phyloP scores from a whole-genome alignment of 2,329 filamentous ascomycete species.

The Dothidotthia symphoricarpi region DNA sequence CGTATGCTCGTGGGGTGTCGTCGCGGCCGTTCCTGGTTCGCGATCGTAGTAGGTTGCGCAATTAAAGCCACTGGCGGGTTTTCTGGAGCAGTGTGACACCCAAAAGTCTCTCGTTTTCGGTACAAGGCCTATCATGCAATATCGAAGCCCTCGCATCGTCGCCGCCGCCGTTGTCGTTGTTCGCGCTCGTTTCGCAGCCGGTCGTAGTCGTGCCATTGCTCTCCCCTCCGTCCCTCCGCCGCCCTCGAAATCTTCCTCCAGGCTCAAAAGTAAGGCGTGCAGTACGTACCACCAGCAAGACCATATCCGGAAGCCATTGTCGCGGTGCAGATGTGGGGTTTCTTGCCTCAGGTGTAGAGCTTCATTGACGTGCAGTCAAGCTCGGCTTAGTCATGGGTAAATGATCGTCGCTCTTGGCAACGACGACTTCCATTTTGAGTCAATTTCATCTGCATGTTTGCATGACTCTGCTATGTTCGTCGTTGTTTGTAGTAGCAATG shows the following conservation, averaged over 20 bases:
- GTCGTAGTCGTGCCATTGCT: slow-evolving; percentile 22
- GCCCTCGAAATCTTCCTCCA: slow-evolving; percentile 5
- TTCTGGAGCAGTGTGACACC: too few species aligned
- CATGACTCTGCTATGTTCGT: too few species aligned
- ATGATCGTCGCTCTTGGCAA: too few species aligned
- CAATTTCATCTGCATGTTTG: slow-evolving; percentile 45
- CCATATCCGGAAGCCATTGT: slow-evolving; percentile 81
- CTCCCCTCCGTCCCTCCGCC: slow-evolving; percentile 7
- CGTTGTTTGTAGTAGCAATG: too few species aligned
- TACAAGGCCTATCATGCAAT: too few species aligned
- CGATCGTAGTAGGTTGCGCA: too few species aligned
- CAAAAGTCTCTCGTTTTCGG: too few species aligned
- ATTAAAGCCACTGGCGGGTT: too few species aligned
- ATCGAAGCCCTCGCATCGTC: background rate
- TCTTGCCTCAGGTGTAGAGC: slow-evolving; percentile 8
- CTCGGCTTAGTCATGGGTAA: background rate
- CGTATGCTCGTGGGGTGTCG: too few species aligned
- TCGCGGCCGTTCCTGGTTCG: too few species aligned
- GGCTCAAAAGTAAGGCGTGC: background rate
- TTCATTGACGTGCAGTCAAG: slow-evolving; percentile 21
- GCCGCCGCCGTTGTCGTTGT: background rate
- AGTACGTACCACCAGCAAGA: slow-evolving; percentile 69
- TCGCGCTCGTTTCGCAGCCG: background rate
- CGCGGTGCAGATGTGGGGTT: slow-evolving; percentile 33
- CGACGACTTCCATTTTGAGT: slow-evolving; percentile 48